Conservation (phyloP, 2,329 filamentous ascomycete species). For the Blumeria hordei region DNA sequence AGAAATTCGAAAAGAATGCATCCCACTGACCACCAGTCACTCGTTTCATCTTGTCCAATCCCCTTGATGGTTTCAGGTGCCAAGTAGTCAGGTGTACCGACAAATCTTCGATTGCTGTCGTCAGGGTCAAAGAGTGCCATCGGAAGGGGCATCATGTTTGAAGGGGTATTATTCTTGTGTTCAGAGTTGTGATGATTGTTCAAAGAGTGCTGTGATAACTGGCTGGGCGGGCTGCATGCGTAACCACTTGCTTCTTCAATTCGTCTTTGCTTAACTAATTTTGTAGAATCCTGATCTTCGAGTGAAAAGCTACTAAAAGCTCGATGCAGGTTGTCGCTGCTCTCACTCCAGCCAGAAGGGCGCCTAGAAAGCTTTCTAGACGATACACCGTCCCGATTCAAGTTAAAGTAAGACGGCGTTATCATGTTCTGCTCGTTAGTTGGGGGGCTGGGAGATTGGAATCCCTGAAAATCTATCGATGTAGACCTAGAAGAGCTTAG, state of each 20-base stretch:
- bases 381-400: constrained; percentile 32
- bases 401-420: constrained; percentile 83
- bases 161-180: constrained; percentile 33
- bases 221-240: constrained; percentile 54
- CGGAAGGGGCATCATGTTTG: constrained; percentile 63
- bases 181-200: constrained; percentile 19
- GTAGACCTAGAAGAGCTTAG: constrained; percentile 78
- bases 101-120: constrained; percentile 78
- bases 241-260: constrained; percentile 53
- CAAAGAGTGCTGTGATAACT: constrained; percentile 36
- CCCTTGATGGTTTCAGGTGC: constrained; percentile 94
- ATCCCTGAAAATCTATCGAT: constrained; percentile 67
- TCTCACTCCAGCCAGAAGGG: constrained; percentile 72
- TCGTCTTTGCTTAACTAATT: constrained; percentile 15
- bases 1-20: constrained; percentile 95
- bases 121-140: constrained; percentile 92
- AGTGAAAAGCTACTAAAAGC: constrained; percentile 66
- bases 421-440: constrained; percentile 52
- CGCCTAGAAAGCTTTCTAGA: constrained; percentile 36
- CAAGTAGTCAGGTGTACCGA: constrained; percentile 90
- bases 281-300: constrained; percentile 28
- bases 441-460: constrained; percentile 60
- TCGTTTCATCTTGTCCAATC: constrained; percentile 86
- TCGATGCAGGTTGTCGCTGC: constrained; percentile 61
- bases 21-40: constrained; percentile 99